phyloP scores from a whole-genome alignment of 202 grass and related monocot genomes.

The Dendrocalamus latiflorus region DNA sequence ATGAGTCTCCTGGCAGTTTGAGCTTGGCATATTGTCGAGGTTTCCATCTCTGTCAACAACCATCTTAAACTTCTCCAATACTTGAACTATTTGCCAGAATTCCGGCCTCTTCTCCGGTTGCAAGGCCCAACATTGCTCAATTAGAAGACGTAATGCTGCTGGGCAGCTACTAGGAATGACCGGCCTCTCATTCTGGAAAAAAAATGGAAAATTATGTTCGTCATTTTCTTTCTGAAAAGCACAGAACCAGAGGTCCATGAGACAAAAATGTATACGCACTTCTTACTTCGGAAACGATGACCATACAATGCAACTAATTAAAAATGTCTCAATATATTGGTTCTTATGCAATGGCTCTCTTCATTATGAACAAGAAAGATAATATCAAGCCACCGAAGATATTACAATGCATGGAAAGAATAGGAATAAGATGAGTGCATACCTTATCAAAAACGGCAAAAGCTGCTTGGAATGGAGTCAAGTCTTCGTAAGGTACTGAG shows the following conservation, averaged over 20 bases:
- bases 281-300: not conserved
- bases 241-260: not conserved
- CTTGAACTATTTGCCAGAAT: slow-evolving; percentile 74
- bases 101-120: slow-evolving; percentile 83
- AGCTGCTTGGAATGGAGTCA: slow-evolving; percentile 70
- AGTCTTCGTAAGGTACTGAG: slow-evolving; percentile 57
- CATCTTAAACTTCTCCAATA: slow-evolving; percentile 76
- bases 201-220: slow-evolving; percentile 9
- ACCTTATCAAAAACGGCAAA: slow-evolving; percentile 83
- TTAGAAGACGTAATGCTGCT: slow-evolving; percentile 55
- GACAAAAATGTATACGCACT: not conserved
- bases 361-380: not conserved
- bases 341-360: not conserved
- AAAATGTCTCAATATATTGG: not conserved
- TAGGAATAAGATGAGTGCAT: slow-evolving; percentile 3
- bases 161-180: slow-evolving; percentile 60
- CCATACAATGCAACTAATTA: not conserved
- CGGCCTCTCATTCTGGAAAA: slow-evolving; percentile 84
- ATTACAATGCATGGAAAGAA: not conserved
- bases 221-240: not conserved
- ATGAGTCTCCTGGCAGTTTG: slow-evolving; percentile 38
- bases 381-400: not conserved
- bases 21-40: slow-evolving; percentile 54
- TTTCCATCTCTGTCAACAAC: slow-evolving; percentile 56
- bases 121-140: slow-evolving; percentile 75